phyloP scores from a whole-genome alignment of 352 stramenopile genomes.

The Thraustochytrium striatum region DNA sequence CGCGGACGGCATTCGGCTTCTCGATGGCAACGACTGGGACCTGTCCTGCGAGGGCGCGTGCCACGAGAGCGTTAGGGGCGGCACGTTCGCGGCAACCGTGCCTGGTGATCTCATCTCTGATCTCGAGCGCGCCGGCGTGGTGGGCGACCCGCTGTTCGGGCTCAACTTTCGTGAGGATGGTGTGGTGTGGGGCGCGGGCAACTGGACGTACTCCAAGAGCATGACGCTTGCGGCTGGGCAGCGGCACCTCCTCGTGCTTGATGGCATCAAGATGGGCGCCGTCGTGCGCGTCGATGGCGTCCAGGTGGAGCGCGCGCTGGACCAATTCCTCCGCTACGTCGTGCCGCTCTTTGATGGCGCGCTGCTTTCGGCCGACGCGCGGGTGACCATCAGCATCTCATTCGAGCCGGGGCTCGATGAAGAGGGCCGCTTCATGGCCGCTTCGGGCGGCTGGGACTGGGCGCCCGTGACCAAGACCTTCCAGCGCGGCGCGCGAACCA shows the following conservation, averaged over 20 bases:
- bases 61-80: not conserved
- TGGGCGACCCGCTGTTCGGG: slow-evolving; percentile 24
- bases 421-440: slow-evolving; percentile 52
- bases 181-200: not conserved
- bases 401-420: slow-evolving; percentile 26
- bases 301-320: not conserved
- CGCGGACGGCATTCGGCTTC: too few species aligned
- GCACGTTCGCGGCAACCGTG: not conserved
- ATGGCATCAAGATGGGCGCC: slow-evolving; percentile 45
- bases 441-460: slow-evolving; percentile 54
- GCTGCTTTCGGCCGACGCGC: not conserved
- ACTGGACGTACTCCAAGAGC: slow-evolving; percentile 20
- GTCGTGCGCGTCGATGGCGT: not conserved
- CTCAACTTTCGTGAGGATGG: slow-evolving; percentile 32
- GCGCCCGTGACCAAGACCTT: slow-evolving; percentile 46
- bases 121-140: slow-evolving; percentile 3
- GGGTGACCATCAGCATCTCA: not conserved
- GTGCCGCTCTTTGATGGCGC: not conserved
- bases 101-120: slow-evolving; percentile 36
- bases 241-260: not conserved
- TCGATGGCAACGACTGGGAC: not conserved
- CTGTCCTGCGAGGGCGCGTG: not conserved
- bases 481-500: slow-evolving; percentile 6
- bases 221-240: not conserved
- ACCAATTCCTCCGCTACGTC: slow-evolving; percentile 36